Conservation (phyloP, 768 basidiomycete species). For the Trametes cubensis region DNA sequence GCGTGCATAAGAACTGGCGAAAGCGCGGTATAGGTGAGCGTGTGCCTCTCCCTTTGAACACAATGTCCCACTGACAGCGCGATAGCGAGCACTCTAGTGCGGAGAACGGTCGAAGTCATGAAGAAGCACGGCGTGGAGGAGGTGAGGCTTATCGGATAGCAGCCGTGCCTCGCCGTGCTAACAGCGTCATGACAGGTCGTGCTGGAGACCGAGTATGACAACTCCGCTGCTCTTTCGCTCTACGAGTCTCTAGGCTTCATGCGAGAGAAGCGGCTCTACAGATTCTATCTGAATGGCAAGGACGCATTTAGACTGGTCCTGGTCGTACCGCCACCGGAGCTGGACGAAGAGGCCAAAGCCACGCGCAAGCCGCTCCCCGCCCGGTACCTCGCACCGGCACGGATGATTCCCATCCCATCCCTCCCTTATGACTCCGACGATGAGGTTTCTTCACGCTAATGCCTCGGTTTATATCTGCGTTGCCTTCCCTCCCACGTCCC, state of each 20-base stretch:
- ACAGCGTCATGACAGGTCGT: slow-evolving; percentile 59
- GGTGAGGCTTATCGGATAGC: slow-evolving; percentile 49
- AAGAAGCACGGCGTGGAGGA: slow-evolving; percentile 80
- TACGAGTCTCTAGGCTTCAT: slow-evolving; percentile 95
- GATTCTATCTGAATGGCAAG: slow-evolving; percentile 97
- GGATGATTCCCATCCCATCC: slow-evolving; percentile 26
- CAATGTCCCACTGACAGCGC: slow-evolving; percentile 35
- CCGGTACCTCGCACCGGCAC: slow-evolving; percentile 27
- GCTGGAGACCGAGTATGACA: slow-evolving; percentile 96
- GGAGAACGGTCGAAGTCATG: slow-evolving; percentile 84
- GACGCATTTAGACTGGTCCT: slow-evolving; percentile 89
- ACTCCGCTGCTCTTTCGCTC: slow-evolving; percentile 80
- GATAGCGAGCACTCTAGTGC: slow-evolving; percentile 82
- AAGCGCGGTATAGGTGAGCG: slow-evolving; percentile 91
- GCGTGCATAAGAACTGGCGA: slow-evolving; percentile 80
- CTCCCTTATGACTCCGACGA: slow-evolving; percentile 32
- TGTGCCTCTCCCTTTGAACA: slow-evolving; percentile 25
- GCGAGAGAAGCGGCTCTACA: slow-evolving; percentile 88
- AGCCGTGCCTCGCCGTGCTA: slow-evolving; percentile 1
- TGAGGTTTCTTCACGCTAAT: slow-evolving; percentile 31
- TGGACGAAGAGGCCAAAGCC: slow-evolving; percentile 20
- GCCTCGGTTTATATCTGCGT: neutral
- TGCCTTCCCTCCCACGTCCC: neutral
- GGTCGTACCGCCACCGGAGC: slow-evolving; percentile 43
- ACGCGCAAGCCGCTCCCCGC: slow-evolving; percentile 9